Conservation (phyloP, 208 protist species). For the Acanthamoeba healyi region DNA sequence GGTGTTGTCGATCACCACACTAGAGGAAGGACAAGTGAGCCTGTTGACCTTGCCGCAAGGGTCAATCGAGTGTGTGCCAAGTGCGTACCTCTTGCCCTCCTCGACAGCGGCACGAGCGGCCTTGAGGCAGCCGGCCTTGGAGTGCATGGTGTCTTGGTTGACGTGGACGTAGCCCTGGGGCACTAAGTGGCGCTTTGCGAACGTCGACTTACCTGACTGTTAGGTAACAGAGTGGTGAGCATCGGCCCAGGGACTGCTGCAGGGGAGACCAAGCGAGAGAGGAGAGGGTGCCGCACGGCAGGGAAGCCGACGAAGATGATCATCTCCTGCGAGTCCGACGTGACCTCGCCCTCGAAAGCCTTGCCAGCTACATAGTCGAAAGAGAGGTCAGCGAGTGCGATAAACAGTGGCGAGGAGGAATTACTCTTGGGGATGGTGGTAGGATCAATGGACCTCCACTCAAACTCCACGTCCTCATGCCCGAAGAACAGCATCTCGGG, state of each 20-base stretch:
- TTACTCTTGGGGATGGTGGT: constrained; percentile 18
- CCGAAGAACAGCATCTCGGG: constrained; percentile 71
- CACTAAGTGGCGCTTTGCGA: constrained; percentile 40
- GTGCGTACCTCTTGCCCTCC: constrained; percentile 65
- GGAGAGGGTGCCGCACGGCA: not conserved
- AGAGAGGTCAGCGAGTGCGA: not conserved
- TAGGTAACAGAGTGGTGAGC: not conserved
- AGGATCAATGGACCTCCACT: constrained; percentile 50
- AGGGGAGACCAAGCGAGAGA: too few relatives aligned
- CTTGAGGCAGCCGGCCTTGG: constrained; percentile 59
- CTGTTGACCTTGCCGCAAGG: too few relatives aligned
- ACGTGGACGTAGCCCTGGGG: constrained; percentile 73
- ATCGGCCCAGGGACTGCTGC: not conserved
- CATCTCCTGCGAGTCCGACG: constrained; percentile 67
- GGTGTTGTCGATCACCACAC: constrained; percentile 77
- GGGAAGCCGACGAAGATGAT: constrained; percentile 74
- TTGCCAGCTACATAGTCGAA: not conserved
- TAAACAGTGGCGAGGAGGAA: not conserved
- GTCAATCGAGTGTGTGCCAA: too few relatives aligned
- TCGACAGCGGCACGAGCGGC: constrained; percentile 35
- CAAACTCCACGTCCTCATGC: constrained; percentile 7
- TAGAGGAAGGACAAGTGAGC: too few relatives aligned
- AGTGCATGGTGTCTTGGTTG: constrained; percentile 74
- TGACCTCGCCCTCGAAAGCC: constrained; percentile 15
- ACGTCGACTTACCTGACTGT: constrained; percentile 72